Percentiles rank a stretch among this genome's conserved stretches.
phyloP scores from a whole-genome alignment of 176 grass and related monocot genomes.

The Triticum monococcum region DNA sequence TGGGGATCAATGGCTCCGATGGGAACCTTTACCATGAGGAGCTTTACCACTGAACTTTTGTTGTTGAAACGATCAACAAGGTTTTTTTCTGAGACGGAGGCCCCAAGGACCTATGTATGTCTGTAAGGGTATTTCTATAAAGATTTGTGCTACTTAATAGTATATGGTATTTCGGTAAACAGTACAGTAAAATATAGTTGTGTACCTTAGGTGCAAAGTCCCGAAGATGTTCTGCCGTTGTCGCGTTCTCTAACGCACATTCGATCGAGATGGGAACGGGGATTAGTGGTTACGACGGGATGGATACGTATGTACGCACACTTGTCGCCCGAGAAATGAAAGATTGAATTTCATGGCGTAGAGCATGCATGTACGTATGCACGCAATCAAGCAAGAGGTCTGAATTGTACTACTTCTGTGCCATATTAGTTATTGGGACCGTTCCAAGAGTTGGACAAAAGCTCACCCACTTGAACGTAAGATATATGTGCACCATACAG shows the following conservation, averaged over 20 bases:
- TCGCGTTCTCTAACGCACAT: too few species aligned
- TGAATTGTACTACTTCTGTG: neutral
- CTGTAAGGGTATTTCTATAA: too few species aligned
- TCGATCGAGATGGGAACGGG: too few species aligned
- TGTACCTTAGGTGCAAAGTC: too few species aligned
- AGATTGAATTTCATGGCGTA: conserved; percentile 10
- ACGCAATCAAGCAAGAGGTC: neutral
- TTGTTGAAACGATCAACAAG: conserved; percentile 9
- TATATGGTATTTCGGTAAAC: too few species aligned
- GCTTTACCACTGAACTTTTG: conserved; percentile 8
- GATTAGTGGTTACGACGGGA: too few species aligned
- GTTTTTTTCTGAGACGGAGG: too few species aligned
- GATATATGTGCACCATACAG: neutral
- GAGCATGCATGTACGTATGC: neutral
- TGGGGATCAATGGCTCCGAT: neutral
- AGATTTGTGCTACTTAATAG: too few species aligned
- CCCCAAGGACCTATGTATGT: too few species aligned
- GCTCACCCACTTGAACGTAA: conserved; percentile 14
- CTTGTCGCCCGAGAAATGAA: conserved; percentile 1
- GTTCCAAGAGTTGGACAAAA: neutral
- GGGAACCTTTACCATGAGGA: conserved; percentile 14
- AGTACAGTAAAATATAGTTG: too few species aligned
- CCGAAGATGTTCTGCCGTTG: too few species aligned
- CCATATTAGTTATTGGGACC: neutral
- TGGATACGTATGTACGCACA: neutral